phyloP scores from a whole-genome alignment of 164 flowering plant species.

The Aristolochia californica region DNA sequence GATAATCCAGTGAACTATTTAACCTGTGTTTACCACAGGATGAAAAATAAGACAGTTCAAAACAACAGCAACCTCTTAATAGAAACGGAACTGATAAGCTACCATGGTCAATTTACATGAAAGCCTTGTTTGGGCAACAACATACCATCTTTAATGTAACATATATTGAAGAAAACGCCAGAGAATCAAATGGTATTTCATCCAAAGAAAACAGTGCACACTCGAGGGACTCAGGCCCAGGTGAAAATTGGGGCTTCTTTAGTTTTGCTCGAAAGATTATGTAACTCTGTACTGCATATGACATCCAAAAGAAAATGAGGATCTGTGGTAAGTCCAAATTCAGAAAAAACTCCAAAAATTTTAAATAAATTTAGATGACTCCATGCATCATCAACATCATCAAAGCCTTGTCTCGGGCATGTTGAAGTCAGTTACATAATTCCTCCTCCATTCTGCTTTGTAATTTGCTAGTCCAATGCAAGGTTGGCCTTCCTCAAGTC shows the following conservation, averaged over 20 bases:
- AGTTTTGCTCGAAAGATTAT: conserved; percentile 74
- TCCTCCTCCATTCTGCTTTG: no score
- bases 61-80: no score
- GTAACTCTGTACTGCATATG: conserved; percentile 58
- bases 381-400: background rate
- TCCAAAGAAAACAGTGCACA: conserved; percentile 72
- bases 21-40: background rate
- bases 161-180: conserved; percentile 85
- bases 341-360: background rate
- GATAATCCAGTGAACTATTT: no score
- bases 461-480: no score
- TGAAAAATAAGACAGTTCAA: background rate
- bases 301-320: conserved; percentile 8
- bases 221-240: conserved; percentile 86
- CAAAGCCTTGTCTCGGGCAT: no score
- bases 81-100: no score
- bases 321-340: background rate
- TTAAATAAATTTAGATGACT: background rate
- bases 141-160: conserved; percentile 80
- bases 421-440: no score
- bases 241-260: conserved; percentile 71
- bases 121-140: background rate
- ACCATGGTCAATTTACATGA: background rate
- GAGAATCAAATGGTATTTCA: conserved; percentile 82
- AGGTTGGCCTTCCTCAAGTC: no score